A percentile compares a stretch with the other conserved stretches of the same genome.
Conservation (phyloP, 129 eudicot species). For the Calendula officinalis region DNA sequence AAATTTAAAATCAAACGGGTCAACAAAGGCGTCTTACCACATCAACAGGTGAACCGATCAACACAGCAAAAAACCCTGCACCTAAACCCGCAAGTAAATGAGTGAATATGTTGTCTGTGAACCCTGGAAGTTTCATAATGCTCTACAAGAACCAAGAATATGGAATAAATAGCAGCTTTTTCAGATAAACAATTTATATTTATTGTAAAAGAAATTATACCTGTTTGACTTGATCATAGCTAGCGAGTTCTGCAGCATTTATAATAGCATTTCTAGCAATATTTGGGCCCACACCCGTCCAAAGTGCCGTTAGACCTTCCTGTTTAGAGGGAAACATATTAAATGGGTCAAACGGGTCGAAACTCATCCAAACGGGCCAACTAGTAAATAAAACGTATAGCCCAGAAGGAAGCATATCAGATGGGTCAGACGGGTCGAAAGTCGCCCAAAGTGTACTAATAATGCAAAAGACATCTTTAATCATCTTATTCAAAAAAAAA, state of each 20-base stretch:
- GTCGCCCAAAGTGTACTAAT: not conserved
- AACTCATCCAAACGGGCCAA: too few relatives aligned
- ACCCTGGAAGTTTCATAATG: slow-evolving; percentile 73
- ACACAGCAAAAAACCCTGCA: slow-evolving; percentile 97
- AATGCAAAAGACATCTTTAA: slow-evolving; percentile 1
- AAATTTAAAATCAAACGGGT: not conserved
- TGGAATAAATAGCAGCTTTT: slow-evolving; percentile 3
- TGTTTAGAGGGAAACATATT: slow-evolving; percentile 19
- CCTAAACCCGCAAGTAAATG: slow-evolving; percentile 91
- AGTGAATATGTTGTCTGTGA: slow-evolving; percentile 68
- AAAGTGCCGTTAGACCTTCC: slow-evolving; percentile 86
- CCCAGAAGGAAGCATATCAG: not conserved
- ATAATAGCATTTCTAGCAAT: slow-evolving; percentile 89
- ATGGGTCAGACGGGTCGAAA: not conserved
- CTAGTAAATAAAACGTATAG: too few relatives aligned
- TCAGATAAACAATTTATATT: not conserved
- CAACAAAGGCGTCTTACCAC: slow-evolving; percentile 52
- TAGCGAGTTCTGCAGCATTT: slow-evolving; percentile 96
- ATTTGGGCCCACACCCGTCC: slow-evolving; percentile 98
- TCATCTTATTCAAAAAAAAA: not conserved
- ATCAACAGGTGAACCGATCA: slow-evolving; percentile 94
- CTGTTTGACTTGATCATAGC: slow-evolving; percentile 96
- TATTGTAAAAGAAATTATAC: slow-evolving; percentile 30
- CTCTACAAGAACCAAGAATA: slow-evolving; percentile 46
- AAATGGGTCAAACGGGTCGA: not conserved